Percentiles rank a stretch among this genome's conserved stretches.
Conservation (phyloP, 345 rosid genomes). For the Brassica rapa region DNA sequence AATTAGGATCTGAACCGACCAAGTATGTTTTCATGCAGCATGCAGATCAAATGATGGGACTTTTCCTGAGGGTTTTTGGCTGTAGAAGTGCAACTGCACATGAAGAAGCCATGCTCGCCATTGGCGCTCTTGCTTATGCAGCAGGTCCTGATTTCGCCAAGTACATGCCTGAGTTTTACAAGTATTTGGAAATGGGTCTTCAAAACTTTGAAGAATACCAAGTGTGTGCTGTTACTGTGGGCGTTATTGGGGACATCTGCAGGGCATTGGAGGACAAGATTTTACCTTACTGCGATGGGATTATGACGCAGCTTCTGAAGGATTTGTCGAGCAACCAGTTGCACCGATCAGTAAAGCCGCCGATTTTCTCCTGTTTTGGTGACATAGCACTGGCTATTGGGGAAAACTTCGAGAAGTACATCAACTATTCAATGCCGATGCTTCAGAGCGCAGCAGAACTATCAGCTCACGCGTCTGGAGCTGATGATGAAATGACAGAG, state of each 20-base stretch:
- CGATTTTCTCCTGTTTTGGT: conserved; percentile 74
- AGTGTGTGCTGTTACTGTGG: conserved; percentile 75
- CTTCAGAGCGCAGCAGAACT: conserved; percentile 76
- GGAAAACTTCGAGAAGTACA: conserved; percentile 69
- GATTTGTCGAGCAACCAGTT: conserved; percentile 77
- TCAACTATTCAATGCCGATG: conserved; percentile 73
- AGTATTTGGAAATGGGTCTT: conserved; percentile 75
- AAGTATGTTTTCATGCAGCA: conserved; percentile 65
- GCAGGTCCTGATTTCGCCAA: conserved; percentile 63
- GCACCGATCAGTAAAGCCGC: conserved; percentile 79
- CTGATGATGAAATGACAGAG: conserved; percentile 73
- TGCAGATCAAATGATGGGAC: conserved; percentile 74
- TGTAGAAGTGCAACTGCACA: conserved; percentile 79
- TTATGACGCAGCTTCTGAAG: conserved; percentile 80
- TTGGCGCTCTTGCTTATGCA: conserved; percentile 78
- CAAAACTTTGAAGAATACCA: conserved; percentile 79
- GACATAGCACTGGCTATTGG: conserved; percentile 79
- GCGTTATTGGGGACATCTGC: conserved; percentile 71
- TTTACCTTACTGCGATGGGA: conserved; percentile 70
- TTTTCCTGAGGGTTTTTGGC: conserved; percentile 71
- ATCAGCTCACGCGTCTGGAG: conserved; percentile 61
- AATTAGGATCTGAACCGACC: conserved; percentile 64
- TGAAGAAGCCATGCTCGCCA: conserved; percentile 81
- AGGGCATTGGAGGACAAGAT: conserved; percentile 69
- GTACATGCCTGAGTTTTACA: conserved; percentile 74